A percentile compares a stretch with the other conserved stretches of the same genome.
Conservation (phyloP, 306 rosid genomes). For the Dalbergia cultrata region DNA sequence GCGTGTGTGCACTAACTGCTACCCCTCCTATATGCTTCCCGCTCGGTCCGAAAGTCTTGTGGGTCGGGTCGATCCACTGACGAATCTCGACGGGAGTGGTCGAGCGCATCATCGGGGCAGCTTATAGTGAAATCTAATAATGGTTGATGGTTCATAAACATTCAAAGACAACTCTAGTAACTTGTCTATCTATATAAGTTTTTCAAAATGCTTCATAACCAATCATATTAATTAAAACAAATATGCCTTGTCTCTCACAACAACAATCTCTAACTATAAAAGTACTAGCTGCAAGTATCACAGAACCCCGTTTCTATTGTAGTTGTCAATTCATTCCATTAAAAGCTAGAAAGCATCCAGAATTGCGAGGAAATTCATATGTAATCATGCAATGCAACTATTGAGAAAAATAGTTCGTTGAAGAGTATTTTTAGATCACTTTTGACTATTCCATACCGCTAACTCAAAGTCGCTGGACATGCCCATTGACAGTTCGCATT, state of each 20-base stretch:
- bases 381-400: conserved; percentile 26
- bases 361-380: not conserved
- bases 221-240: conserved; percentile 9
- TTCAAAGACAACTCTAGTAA: not conserved
- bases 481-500: conserved; percentile 96
- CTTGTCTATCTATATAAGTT: not conserved
- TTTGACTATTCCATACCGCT: conserved; percentile 69
- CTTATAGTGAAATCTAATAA: not conserved
- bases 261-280: conserved; percentile 7
- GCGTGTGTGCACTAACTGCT: too few species aligned
- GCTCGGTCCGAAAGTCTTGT: too few species aligned
- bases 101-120: too few species aligned
- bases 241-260: conserved; percentile 14
- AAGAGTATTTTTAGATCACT: conserved; percentile 14
- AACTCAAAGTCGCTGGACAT: conserved; percentile 92
- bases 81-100: too few species aligned
- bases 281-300: not conserved
- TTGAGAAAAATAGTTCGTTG: conserved; percentile 1
- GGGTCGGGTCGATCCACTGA: too few species aligned
- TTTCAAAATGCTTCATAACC: conserved; percentile 33
- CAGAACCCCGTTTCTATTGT: conserved; percentile 5
- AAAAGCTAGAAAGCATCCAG: conserved; percentile 1
- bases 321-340: conserved; percentile 24
- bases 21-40: too few species aligned
- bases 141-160: not conserved